Evolutionary conservation across 2,329 filamentous ascomycete species (phyloP).

Genomic region (Aureobasidium sp.): DNA sequence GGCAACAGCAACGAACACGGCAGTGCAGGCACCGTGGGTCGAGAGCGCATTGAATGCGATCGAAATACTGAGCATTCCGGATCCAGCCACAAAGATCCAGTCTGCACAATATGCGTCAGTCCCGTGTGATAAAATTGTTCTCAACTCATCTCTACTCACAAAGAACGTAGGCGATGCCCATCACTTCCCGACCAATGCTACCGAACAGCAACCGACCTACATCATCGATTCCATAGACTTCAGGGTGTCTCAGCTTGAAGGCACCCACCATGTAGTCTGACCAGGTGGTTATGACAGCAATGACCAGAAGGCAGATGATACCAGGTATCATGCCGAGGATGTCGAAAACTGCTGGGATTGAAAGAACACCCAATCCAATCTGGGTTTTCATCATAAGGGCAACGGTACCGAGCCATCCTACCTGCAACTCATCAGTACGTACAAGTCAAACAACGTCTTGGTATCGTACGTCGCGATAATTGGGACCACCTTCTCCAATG

Average conservation of each 20-base stretch:
- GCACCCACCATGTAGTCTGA: conserved; percentile 42
- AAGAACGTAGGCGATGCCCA: conserved; percentile 34
- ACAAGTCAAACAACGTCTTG: too few relatives aligned
- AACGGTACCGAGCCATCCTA: conserved; percentile 39
- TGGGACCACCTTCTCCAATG: too few relatives aligned
- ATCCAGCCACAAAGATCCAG: conserved; percentile 29
- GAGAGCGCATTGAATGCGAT: conserved; percentile 25
- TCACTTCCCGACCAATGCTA: conserved; percentile 43
- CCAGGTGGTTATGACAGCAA: conserved; percentile 43
- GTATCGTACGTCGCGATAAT: too few relatives aligned
- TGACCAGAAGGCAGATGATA: conserved; percentile 36
- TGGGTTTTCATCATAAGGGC: conserved; percentile 43
- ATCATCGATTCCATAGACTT: conserved; percentile 53
- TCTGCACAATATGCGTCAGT: conserved; percentile 16
- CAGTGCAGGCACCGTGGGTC: conserved; percentile 31
- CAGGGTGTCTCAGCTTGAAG: conserved; percentile 49
- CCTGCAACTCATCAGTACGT: conserved; percentile 20
- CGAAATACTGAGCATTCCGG: conserved; percentile 27
- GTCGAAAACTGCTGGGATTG: conserved; percentile 42
- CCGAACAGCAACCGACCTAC: conserved; percentile 50
- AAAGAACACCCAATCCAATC: conserved; percentile 43
- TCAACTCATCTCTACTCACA: conserved; percentile 20
- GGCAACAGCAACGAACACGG: conserved; percentile 35
- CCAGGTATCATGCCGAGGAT: conserved; percentile 43
- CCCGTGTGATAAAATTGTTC: not conserved